A percentile compares a stretch with the other conserved stretches of the same genome.
These are phyloP conservation scores for Backusella circina DNA, from an alignment of 192 early-diverging fungal genomes.

Conservation along the genomic window DNA sequence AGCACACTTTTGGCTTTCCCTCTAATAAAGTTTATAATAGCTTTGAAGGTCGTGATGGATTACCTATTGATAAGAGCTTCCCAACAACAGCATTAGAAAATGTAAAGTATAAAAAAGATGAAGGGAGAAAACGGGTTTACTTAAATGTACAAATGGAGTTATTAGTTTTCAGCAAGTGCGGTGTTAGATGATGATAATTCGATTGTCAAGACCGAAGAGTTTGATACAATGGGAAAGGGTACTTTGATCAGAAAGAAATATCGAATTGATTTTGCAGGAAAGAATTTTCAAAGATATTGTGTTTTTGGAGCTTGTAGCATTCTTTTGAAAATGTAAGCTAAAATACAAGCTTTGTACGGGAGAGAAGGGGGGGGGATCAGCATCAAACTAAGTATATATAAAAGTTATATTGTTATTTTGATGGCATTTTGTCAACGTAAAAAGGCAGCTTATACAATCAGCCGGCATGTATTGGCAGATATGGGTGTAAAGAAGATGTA, in stretches of 20 bases:
- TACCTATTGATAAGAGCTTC: constrained; percentile 23
- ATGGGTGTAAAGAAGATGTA: constrained; percentile 43
- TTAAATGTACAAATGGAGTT: not conserved
- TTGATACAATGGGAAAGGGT: not conserved
- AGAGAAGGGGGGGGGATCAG: too few species aligned
- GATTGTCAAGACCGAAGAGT: not conserved
- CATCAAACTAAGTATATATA: not conserved
- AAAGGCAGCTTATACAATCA: constrained; percentile 25
- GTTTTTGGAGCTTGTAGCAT: constrained; percentile 8
- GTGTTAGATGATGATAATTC: not conserved
- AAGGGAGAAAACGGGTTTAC: not conserved
- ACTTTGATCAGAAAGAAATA: constrained; percentile 13
- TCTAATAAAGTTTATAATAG: not conserved
- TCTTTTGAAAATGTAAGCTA: constrained; percentile 25
- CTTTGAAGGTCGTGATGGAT: constrained; percentile 5
- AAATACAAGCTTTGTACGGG: not conserved
- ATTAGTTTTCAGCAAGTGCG: not conserved
- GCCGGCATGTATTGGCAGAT: constrained; percentile 23
- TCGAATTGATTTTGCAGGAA: constrained; percentile 25
- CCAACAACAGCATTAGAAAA: constrained; percentile 17
- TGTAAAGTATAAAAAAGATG: not conserved
- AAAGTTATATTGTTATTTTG: constrained; percentile 30
- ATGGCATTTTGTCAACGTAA: constrained; percentile 28
- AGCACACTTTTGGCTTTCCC: not conserved
- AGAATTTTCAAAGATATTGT: constrained; percentile 18